Evolutionary conservation across 345 rosid genomes (phyloP), one percentile per base, ranked within the genome.

Genomic region (Ceriops decandra): DNA sequence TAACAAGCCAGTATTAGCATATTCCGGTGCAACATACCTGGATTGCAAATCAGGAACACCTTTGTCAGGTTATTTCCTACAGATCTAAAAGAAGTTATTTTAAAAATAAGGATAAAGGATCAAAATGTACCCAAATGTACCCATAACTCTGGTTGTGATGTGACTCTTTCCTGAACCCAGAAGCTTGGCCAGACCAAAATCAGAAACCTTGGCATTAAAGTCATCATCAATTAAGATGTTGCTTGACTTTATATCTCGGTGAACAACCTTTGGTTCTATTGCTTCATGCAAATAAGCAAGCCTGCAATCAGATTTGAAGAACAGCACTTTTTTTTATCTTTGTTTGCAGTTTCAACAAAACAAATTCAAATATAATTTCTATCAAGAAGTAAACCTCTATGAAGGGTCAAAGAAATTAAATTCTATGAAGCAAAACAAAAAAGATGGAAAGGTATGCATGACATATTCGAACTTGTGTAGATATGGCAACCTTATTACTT

Each of bases 221-320:
- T 69, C 73, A 6, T 57, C 86, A 69, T 95, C 95, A 72, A 95
- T 90, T 83, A 95, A 78, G 75, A 95, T 91, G 81, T 95, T 95
- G 82, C 99, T 91, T 24, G 99, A 88, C 72, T 95, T 95, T 73
- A 95, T 91, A 82, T 95, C 99, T 72, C 98, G 84, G 60, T 95
- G 99, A 65, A 90, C 87, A 68, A 95, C 95, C 81, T 95, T 95
- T 9, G 99, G 99, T 75, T 95, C 99, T 75, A 95, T 91, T 62
- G 97, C 97, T 84, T 95, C 99, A 47, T 95, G 99, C 86, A 95
- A 84, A 76, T 95, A 95, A 52, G 96, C 96, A 82, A 95, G 96
- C 84, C 99, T 95, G 86, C 70, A 76, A 74, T 61, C 36, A 32
- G 52, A 69, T 52, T 47, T 13, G 26, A 59, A 52, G 32, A 47